Conservation (phyloP, 345 rosid species). For the Boechera stricta region DNA sequence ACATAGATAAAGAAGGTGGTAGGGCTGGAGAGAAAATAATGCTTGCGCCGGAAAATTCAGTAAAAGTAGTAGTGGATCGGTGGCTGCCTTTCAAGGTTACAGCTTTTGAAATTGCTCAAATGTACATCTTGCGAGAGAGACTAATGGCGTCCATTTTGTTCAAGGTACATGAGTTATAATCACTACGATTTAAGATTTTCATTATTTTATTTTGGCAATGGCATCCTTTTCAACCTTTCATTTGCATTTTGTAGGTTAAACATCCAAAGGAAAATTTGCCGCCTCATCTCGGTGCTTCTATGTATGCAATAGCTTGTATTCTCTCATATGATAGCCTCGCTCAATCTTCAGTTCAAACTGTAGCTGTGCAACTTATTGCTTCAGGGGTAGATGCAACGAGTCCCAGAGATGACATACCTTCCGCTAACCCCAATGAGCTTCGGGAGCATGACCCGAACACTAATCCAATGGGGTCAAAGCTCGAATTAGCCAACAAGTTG, state of each 20-base stretch:
- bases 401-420: conserved; percentile 24
- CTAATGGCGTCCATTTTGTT: conserved; percentile 73
- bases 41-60: conserved; percentile 75
- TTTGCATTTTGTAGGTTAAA: conserved; percentile 56
- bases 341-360: conserved; percentile 45
- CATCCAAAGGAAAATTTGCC: conserved; percentile 67
- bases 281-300: conserved; percentile 66
- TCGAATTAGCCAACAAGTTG: conserved; percentile 6
- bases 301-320: conserved; percentile 59
- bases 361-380: conserved; percentile 26
- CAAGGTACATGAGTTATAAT: conserved; percentile 56
- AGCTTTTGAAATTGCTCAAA: conserved; percentile 83
- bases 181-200: not conserved
- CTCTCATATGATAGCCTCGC: conserved; percentile 67
- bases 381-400: conserved; percentile 23
- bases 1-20: conserved; percentile 42
- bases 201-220: not conserved
- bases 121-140: conserved; percentile 86
- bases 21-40: conserved; percentile 53
- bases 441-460: conserved; percentile 21
- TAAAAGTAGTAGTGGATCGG: conserved; percentile 68
- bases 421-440: conserved; percentile 1
- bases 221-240: conserved; percentile 21
- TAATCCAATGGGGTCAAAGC: conserved; percentile 23
- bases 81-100: conserved; percentile 76